These are phyloP conservation scores for Podila epicladia DNA, from an alignment of 192 early-diverging fungal genomes.

Conservation along the genomic window DNA sequence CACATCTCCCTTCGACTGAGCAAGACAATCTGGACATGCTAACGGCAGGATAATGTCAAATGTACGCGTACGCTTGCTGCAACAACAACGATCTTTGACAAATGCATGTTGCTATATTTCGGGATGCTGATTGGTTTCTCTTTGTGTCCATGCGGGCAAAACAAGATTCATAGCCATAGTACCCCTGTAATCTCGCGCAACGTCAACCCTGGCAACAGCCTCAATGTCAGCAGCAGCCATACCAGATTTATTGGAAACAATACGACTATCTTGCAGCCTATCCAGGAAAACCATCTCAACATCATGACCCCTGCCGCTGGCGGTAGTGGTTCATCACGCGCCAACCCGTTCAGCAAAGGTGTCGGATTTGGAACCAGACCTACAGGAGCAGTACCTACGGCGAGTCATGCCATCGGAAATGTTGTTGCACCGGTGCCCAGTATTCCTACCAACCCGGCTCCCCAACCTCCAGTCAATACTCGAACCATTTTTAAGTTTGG, in stretches of 20 bases:
- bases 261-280: not conserved
- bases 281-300: not conserved
- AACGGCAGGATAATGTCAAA: not conserved
- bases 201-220: not conserved
- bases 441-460: not conserved
- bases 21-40: not conserved
- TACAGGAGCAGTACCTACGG: not conserved
- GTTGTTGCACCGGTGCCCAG: not conserved
- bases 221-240: not conserved
- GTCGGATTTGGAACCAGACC: not conserved
- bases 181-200: not conserved
- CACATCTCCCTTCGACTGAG: not conserved
- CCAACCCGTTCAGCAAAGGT: slow-evolving; percentile 1
- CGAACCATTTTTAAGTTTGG: not conserved
- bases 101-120: not conserved
- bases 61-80: not conserved
- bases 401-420: not conserved
- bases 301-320: not conserved
- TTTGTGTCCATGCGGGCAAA: not conserved
- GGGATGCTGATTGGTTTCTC: not conserved
- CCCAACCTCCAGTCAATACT: not conserved
- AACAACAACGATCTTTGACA: not conserved
- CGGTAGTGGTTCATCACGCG: not conserved
- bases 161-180: no score
- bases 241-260: not conserved